Base-by-base conservation (phyloP, 371 early-diverging fungal species). In the Rhizomucor miehei region DNA sequence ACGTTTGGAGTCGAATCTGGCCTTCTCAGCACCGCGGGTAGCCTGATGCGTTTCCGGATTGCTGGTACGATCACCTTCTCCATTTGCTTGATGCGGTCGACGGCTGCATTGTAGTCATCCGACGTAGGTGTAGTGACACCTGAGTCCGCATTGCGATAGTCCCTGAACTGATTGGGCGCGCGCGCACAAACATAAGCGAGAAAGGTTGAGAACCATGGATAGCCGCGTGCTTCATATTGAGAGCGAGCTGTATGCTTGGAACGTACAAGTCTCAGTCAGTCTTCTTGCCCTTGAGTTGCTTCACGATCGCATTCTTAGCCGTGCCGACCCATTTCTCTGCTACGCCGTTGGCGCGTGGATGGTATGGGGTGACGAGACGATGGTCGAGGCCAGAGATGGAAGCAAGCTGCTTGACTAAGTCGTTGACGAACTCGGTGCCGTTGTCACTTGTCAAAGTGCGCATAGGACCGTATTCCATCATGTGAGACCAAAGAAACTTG, bases 401-500 rank as follows among this genome's bases (percentile, higher is more conserved):
- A 6, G 45, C 44, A 12, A 53, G 44, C 20, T 29, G 35, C 16
- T 37, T 25, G 46, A 54, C 45, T 11, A 54, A 36, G 6, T 51
- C 40, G 47, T 66, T 66, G 0, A 46, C 38, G 20, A 61, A 66
- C 54, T 73, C 66, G 17, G 49, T 52, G 16, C 69, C 73, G 56
- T 68, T 72, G 49, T 68, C 64, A 3, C 44, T 35, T 51, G 57
- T 54, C 1, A 63, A 50, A 1, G 66, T 44, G 17, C 34, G 25
- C 10, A 62, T 54, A 17, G 64, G 37, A 1, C 67, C 67, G 48
- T 63, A 69, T 39, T 56, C 56, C 54, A 59, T 35, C 64, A 73
- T 12, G 65, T 46, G 13, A 62, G 21, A 0, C 61, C 23, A 0
- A n/a, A 62, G 34, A 19, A 44, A n/a, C 44, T 58, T 44, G 12